These are phyloP conservation scores for Daldinia loculata DNA, from an alignment of 495 filamentous ascomycete species.

Conservation along the genomic window DNA sequence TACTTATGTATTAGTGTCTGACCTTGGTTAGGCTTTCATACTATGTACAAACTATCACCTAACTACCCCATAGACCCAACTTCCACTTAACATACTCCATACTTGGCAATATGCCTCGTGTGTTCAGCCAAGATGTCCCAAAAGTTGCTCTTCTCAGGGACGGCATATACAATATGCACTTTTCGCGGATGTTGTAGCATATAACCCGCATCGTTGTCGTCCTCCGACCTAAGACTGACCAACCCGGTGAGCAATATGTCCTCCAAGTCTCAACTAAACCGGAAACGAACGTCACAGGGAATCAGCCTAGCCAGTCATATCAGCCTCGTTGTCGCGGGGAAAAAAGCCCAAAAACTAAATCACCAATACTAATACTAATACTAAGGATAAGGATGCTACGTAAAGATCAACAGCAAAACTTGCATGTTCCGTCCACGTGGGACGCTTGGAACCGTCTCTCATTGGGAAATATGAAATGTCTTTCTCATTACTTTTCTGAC, in stretches of 20 bases:
- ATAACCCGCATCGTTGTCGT: conserved; percentile 7
- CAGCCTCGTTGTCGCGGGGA: conserved; percentile 16
- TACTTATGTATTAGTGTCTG: conserved; percentile 20
- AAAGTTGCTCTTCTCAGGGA: conserved; percentile 23
- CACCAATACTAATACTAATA: neutral
- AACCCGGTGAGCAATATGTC: neutral
- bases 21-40: conserved; percentile 29
- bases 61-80: conserved; percentile 19
- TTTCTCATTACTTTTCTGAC: conserved; percentile 1
- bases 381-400: conserved; percentile 1
- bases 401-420: conserved; percentile 3
- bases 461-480: conserved; percentile 19
- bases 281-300: conserved; percentile 10
- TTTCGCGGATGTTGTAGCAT: conserved; percentile 1
- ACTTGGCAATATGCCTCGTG: conserved; percentile 32
- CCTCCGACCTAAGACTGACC: neutral
- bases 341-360: neutral
- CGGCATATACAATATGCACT: conserved; percentile 7
- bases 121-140: conserved; percentile 29
- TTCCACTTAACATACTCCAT: conserved; percentile 13
- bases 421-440: conserved; percentile 32
- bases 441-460: conserved; percentile 4
- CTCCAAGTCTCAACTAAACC: neutral
- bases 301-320: conserved; percentile 30
- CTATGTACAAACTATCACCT: conserved; percentile 1